Conservation (phyloP, 805 yeast species). For the Pichia kluyveri region DNA sequence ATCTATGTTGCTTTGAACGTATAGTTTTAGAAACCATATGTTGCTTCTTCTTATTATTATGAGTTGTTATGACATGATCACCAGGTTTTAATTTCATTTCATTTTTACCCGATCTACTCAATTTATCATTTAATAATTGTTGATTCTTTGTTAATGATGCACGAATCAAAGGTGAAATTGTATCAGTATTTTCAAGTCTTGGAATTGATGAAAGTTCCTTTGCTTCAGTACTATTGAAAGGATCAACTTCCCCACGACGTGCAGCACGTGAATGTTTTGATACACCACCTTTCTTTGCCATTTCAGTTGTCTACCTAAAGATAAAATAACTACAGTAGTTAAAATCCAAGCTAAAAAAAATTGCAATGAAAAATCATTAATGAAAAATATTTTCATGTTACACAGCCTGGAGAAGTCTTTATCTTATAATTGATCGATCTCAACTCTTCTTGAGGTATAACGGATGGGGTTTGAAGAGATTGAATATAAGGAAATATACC, state of each 20-base stretch:
- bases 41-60: conserved; percentile 18
- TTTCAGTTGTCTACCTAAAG: not conserved
- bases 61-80: conserved; percentile 3
- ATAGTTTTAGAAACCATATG: conserved; percentile 21
- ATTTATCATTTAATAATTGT: conserved; percentile 46
- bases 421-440: too few species aligned
- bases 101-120: conserved; percentile 22
- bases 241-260: conserved; percentile 50
- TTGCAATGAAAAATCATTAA: not conserved
- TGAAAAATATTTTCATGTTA: not conserved
- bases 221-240: conserved; percentile 26
- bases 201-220: conserved; percentile 45
- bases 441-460: too few species aligned
- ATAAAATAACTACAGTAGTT: not conserved
- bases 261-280: conserved; percentile 74
- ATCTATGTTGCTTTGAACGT: conserved; percentile 11
- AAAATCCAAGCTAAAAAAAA: not conserved
- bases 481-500: conserved; percentile 1
- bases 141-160: conserved; percentile 54
- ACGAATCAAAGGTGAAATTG: conserved; percentile 57
- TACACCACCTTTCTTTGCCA: conserved; percentile 22
- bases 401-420: not conserved
- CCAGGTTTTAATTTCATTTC: conserved; percentile 6
- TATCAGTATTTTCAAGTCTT: conserved; percentile 50
- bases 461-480: not conserved